A percentile compares a stretch with the other conserved stretches of the same genome.
Evolutionary conservation across 2,329 filamentous ascomycete genomes (phyloP).

Genomic region (Reticulascus tulasneorum): DNA sequence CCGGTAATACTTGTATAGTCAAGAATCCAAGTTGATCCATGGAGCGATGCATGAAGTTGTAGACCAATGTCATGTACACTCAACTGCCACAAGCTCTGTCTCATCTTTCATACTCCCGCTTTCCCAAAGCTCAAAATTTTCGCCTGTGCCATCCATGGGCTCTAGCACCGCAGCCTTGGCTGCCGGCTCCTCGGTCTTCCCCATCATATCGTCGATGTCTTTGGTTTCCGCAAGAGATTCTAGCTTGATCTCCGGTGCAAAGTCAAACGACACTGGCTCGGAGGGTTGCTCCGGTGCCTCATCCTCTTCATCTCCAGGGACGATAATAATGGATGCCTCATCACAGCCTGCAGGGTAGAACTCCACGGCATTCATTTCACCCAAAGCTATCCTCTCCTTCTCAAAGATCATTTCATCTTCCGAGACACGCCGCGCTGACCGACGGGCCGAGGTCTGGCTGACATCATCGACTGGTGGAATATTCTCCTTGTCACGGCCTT

Average conservation of each 20-base stretch:
- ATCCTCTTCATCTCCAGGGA: slow-evolving; percentile 57
- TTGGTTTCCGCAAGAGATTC: slow-evolving; percentile 15
- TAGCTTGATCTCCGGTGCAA: slow-evolving; percentile 21
- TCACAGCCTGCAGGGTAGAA: slow-evolving; percentile 66
- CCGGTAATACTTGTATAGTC: slow-evolving; percentile 13
- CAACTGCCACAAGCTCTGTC: slow-evolving; percentile 25
- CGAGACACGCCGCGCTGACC: slow-evolving; percentile 25
- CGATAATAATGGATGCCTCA: slow-evolving; percentile 55
- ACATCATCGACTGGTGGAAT: slow-evolving; percentile 70
- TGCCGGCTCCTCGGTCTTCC: slow-evolving; percentile 29
- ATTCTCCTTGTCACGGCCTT: slow-evolving; percentile 85
- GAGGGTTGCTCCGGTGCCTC: slow-evolving; percentile 7
- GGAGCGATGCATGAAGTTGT: neutral
- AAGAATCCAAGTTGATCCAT: slow-evolving; percentile 3
- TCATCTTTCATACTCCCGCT: slow-evolving; percentile 63
- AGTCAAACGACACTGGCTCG: slow-evolving; percentile 18
- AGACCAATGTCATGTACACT: slow-evolving; percentile 21
- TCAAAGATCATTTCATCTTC: slow-evolving; percentile 58
- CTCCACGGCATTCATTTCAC: slow-evolving; percentile 63
- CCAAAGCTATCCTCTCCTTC: slow-evolving; percentile 60
- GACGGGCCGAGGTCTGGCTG: slow-evolving; percentile 48
- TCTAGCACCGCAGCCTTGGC: slow-evolving; percentile 45
- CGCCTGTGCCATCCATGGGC: slow-evolving; percentile 55
- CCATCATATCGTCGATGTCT: slow-evolving; percentile 33
- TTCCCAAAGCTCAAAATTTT: slow-evolving; percentile 67